These are phyloP conservation scores for Sergeia podlipaevii DNA, from an alignment of 208 protist species.

Conservation along the genomic window DNA sequence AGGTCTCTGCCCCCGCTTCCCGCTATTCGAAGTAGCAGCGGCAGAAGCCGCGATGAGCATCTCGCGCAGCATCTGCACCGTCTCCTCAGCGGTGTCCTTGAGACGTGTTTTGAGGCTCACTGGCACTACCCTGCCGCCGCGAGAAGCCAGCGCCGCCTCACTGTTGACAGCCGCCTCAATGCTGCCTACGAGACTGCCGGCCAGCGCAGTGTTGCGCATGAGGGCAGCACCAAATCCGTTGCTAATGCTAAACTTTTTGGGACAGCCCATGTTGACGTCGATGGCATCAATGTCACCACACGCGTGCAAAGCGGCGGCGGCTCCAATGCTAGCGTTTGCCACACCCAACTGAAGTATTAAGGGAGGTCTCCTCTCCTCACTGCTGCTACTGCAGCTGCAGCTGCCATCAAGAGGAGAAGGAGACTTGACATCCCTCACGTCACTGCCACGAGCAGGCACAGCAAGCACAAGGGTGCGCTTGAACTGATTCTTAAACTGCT, in stretches of 20 bases:
- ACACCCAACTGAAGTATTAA: constrained; percentile 95
- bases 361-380: constrained; percentile 22
- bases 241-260: constrained; percentile 95
- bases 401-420: neutral
- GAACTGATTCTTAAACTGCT: constrained; percentile 65
- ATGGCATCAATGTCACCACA: constrained; percentile 93
- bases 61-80: constrained; percentile 57
- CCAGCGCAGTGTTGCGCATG: constrained; percentile 60
- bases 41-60: constrained; percentile 40
- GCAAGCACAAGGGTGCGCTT: constrained; percentile 65
- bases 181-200: constrained; percentile 56
- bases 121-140: constrained; percentile 24
- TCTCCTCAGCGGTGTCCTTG: constrained; percentile 34
- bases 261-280: constrained; percentile 99
- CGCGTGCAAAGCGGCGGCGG: constrained; percentile 81
- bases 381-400: neutral
- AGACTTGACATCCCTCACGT: neutral
- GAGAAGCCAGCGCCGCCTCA: constrained; percentile 6
- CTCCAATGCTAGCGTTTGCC: constrained; percentile 51
- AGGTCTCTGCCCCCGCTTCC: too few species aligned
- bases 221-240: constrained; percentile 97
- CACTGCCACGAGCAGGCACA: constrained; percentile 6
- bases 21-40: too few species aligned
- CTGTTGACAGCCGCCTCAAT: constrained; percentile 49
- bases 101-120: constrained; percentile 86